Evolutionary conservation across 441 rosid species (phyloP), one percentile per base, ranked within the genome.

Genomic region (Euphorbia schlechtendalii): DNA sequence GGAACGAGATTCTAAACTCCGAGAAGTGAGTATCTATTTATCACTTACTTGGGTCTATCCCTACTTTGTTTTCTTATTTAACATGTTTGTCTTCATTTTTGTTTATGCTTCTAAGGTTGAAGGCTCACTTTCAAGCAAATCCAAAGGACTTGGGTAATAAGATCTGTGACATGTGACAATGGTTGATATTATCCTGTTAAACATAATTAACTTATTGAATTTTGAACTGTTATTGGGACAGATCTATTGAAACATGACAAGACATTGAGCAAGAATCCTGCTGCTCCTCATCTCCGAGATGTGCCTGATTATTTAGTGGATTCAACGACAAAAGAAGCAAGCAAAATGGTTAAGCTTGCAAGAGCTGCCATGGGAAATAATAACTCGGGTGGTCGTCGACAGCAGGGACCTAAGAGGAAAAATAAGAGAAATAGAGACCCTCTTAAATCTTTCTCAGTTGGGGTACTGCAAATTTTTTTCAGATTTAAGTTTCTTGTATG

Each of bases 211-310:
- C 25, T 54, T 1, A 15, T 11, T 20, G 41, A 25, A 43, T 30
- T 22, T 30, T 71, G 64, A 43, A 36, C 13, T 56, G 68, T 28
- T 51, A 17, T 38, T 66, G 73, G 71, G 68, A 53, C 84, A 86
- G 98, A 85, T 85, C 73, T 89, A 24, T 69, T 94, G 82, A 85
- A 87, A 71, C 99, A 89, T 30, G 98, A 91, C 77, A 91, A 87
- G 79, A 72, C 68, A 57, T 72, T 89, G 64, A 87, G 94, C 84
- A 91, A 90, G 82, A 80, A 80, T 56, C 75, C 82, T 0, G 76
- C 86, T 8, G 86, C 89, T 41, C 81, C 94, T 60, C 90, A 91
- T 77, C 80, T 89, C 15, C 82, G 80, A 11, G 82, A 85, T 48
- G 85, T 91, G 53, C 99, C 99, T 0, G 96, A 83, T 59, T 89